Percentiles rank a stretch among this genome's conserved stretches.
Evolutionary conservation across 2,329 filamentous ascomycete species (phyloP).

Genomic region (Lachnellula cervina): DNA sequence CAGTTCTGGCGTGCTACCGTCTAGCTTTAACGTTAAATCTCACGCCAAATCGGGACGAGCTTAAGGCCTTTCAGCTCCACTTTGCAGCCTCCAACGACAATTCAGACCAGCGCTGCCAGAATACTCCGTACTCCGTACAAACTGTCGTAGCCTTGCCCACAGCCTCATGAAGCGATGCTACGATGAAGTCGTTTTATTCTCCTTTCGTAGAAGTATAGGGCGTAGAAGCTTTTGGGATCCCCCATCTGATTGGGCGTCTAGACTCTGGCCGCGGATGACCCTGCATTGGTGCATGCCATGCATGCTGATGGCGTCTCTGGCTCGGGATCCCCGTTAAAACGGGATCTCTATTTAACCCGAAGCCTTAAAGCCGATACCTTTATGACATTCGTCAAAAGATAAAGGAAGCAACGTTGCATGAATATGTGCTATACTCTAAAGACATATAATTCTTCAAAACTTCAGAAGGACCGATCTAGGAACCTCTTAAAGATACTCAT

Average conservation of each 20-base stretch:
- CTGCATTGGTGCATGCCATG: constrained; percentile 10
- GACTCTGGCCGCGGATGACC: neutral
- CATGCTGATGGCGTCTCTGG: constrained; percentile 1
- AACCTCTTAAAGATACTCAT: neutral
- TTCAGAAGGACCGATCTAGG: constrained; percentile 7
- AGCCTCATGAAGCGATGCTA: constrained; percentile 1
- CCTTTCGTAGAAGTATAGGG: neutral
- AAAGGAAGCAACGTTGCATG: constrained; percentile 1
- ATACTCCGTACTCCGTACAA: neutral
- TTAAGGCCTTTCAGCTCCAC: constrained; percentile 1
- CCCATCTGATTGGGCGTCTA: constrained; percentile 6
- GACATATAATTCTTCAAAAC: neutral
- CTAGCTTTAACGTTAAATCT: constrained; percentile 14
- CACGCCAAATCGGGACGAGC: neutral
- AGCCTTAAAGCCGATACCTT: neutral
- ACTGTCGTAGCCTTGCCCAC: neutral
- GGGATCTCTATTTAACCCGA: neutral
- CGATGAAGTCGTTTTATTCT: neutral
- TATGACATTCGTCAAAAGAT: neutral
- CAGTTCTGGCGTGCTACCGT: constrained; percentile 3
- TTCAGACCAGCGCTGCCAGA: neutral
- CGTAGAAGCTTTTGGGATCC: constrained; percentile 11
- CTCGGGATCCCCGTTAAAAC: neutral
- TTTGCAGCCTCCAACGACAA: constrained; percentile 9
- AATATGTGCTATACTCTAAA: neutral